Evolutionary conservation across 257 asterid species (phyloP).

Genomic region (Solanum pennellii): DNA sequence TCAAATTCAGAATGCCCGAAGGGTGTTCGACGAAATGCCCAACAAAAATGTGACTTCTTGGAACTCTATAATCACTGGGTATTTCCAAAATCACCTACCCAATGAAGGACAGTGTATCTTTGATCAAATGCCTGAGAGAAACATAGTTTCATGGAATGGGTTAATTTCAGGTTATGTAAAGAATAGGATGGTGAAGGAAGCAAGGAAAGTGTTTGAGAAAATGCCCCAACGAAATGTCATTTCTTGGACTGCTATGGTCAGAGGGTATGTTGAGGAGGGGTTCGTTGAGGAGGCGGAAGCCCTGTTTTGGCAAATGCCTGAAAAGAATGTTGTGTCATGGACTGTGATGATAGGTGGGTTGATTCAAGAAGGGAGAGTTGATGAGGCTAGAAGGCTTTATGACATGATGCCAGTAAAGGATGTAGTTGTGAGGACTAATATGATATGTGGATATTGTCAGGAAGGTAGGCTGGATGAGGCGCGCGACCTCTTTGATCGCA

Average conservation of each 20-base stretch:
- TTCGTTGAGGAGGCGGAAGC: conserved; percentile 44
- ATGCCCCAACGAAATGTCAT: conserved; percentile 61
- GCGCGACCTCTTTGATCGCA: conserved; percentile 46
- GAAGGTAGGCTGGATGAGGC: conserved; percentile 57
- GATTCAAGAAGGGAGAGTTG: conserved; percentile 34
- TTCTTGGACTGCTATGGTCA: conserved; percentile 65
- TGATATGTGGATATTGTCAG: conserved; percentile 64
- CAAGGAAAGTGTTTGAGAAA: conserved; percentile 41
- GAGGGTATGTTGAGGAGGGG: conserved; percentile 54
- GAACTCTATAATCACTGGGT: conserved; percentile 58
- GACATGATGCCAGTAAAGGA: conserved; percentile 53
- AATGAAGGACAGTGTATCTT: conserved; percentile 38
- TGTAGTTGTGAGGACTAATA: conserved; percentile 50
- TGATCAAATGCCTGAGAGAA: conserved; percentile 54
- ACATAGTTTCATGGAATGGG: conserved; percentile 72
- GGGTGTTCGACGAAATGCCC: conserved; percentile 40
- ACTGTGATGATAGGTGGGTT: conserved; percentile 69
- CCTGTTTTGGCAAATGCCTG: conserved; percentile 64
- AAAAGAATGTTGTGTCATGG: conserved; percentile 66
- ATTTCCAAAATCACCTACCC: conserved; percentile 43
- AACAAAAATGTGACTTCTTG: conserved; percentile 38
- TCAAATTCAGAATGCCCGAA: conserved; percentile 44
- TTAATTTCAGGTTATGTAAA: conserved; percentile 55
- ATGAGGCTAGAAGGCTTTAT: conserved; percentile 46
- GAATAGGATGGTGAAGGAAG: conserved; percentile 55